Evolutionary conservation across 768 basidiomycete genomes (phyloP).

Genomic region (Trametes meyenii): DNA sequence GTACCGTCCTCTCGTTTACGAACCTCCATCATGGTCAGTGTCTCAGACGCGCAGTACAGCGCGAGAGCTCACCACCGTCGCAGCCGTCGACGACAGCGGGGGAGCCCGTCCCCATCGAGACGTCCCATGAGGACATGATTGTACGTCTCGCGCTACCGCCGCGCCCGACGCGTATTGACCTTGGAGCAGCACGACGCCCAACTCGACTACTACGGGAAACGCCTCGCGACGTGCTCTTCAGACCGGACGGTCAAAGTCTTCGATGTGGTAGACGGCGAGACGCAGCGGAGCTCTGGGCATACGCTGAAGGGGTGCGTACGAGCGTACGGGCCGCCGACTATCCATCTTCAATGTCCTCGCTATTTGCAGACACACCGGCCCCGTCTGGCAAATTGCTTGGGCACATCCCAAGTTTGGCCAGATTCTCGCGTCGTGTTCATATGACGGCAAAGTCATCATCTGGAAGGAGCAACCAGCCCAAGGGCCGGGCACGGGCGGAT

Average conservation of each 20-base stretch:
- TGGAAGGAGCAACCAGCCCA: slow-evolving; percentile 88
- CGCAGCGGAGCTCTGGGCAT: slow-evolving; percentile 66
- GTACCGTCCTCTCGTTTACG: background rate
- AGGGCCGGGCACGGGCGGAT: slow-evolving; percentile 60
- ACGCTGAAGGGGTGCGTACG: slow-evolving; percentile 74
- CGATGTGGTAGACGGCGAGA: slow-evolving; percentile 88
- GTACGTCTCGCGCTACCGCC: slow-evolving; percentile 49
- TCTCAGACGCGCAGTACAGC: background rate
- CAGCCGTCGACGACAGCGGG: slow-evolving; percentile 26
- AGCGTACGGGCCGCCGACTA: background rate
- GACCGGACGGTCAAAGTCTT: slow-evolving; percentile 96
- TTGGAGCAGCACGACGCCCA: slow-evolving; percentile 91
- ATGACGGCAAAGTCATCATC: slow-evolving; percentile 96
- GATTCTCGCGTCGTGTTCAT: slow-evolving; percentile 97
- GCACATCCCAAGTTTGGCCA: slow-evolving; percentile 97
- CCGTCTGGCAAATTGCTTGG: slow-evolving; percentile 99
- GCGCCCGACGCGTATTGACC: slow-evolving; percentile 17
- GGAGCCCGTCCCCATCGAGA: slow-evolving; percentile 81
- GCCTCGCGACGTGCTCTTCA: slow-evolving; percentile 94
- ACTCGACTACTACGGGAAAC: slow-evolving; percentile 95
- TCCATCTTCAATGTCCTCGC: background rate
- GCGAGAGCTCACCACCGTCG: background rate
- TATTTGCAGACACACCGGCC: slow-evolving; percentile 81
- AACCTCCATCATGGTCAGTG: slow-evolving; percentile 5
- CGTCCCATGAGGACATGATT: slow-evolving; percentile 98